Evolutionary conservation across 768 basidiomycete species (phyloP), one percentile per base, ranked within the genome.

Genomic region (Lepiota brunneoincarnata): DNA sequence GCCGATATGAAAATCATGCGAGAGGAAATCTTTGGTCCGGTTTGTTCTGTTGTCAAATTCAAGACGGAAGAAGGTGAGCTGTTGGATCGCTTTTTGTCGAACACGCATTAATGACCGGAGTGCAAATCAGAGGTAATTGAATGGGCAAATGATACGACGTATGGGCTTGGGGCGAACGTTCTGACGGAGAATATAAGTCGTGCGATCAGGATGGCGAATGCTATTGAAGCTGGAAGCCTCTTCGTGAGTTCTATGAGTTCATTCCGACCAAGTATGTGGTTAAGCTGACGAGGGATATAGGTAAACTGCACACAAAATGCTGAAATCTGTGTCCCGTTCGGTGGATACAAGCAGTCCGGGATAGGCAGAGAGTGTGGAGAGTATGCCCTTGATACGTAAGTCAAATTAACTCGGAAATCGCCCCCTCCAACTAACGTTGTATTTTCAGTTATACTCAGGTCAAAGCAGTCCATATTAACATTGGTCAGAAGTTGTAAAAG

Each of bases 21-120:
- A 51, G 85, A 88, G 61, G 83, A 92, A 68, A 91, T 91, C 57
- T 91, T 92, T 59, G 89, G 89, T 2, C 89, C 91, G 4, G 87
- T 91, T 38, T 82, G 82, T 51, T 87, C 85, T 23, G 71, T 93
- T 36, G 79, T 86, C 73, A 86, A 84, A 65, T 93, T 93, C 73
- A 80, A 84, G 62, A 77, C 81, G 47, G 83, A 82, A 57, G 77
- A 80, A 1, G 68, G 64, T 63, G 18, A 20, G 52, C 49, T 20
- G n/a, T n/a, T n/a, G n/a, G n/a, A n/a, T n/a, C n/a, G n/a, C n/a
- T n/a, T n/a, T n/a, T n/a, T n/a, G n/a, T n/a, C n/a, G n/a, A n/a
- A n/a, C n/a, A n/a, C n/a, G n/a, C n/a, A n/a, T n/a, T n/a, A n/a
- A n/a, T n/a, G n/a, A n/a, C n/a, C n/a, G n/a, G n/a, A n/a, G 15